A percentile compares a stretch with the other conserved stretches of the same genome.
Evolutionary conservation across 106 monocot species (phyloP).

Genomic region (Dendrobium huoshanense): DNA sequence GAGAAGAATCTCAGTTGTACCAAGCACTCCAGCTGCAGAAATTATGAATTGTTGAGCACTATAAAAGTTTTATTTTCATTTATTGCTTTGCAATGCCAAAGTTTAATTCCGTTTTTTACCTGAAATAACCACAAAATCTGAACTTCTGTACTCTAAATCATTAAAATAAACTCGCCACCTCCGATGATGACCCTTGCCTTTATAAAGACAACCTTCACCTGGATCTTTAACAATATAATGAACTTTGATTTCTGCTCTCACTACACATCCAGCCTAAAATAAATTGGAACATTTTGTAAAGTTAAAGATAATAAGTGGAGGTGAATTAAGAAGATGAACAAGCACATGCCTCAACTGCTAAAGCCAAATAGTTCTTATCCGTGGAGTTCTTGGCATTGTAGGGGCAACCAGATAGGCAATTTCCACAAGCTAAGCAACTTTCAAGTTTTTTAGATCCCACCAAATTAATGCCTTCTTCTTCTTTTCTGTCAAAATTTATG

Average conservation of each 20-base stretch:
- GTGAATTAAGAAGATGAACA: neutral
- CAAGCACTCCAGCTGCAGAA: conserved; percentile 30
- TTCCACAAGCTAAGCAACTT: conserved; percentile 31
- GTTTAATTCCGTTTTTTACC: neutral
- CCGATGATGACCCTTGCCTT: neutral
- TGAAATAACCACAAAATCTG: conserved; percentile 33
- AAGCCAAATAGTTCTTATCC: conserved; percentile 30
- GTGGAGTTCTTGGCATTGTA: conserved; percentile 42
- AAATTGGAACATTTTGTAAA: neutral
- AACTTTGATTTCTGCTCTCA: conserved; percentile 23
- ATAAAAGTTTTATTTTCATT: neutral
- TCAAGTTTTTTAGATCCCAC: neutral
- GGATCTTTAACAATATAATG: conserved; percentile 16
- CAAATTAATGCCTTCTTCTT: neutral
- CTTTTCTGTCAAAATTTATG: conserved; percentile 18
- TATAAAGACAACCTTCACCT: neutral
- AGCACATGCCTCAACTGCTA: conserved; percentile 18
- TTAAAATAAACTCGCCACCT: conserved; percentile 34
- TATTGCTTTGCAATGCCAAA: neutral
- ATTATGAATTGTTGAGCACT: neutral
- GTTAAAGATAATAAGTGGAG: neutral
- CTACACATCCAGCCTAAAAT: conserved; percentile 22
- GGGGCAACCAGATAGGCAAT: conserved; percentile 35
- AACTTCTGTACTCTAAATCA: conserved; percentile 15
- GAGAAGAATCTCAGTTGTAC: conserved; percentile 27